Base-by-base conservation (phyloP, 371 early-diverging fungal species). In the Mortierella polycephala region DNA sequence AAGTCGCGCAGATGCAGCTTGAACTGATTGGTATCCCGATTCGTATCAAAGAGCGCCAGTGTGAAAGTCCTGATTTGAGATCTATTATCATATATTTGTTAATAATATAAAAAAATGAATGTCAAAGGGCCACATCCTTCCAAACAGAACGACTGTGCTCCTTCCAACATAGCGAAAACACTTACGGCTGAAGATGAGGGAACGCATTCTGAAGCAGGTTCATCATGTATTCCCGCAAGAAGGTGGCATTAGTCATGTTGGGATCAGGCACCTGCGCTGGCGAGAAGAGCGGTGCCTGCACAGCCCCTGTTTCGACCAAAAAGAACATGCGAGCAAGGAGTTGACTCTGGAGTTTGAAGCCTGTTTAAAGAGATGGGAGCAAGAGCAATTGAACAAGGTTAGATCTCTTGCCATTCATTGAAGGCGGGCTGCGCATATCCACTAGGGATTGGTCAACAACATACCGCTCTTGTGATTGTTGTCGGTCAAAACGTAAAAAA, bases 401-500 rank as follows among this genome's bases (percentile, higher is more conserved):
- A 46, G 11, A 46, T 7, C 47, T 23, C 41, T 10, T 8, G 23
- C 10, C 23, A 40, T 53, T 60, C 47, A 40, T 6, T 5, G 42
- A 39, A 30, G 30, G 30, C 30, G 30, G 30, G 30, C 4, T 30
- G 30, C 30, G 4, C 30, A 30, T 30, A 30, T 30, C 30, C 30
- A 30, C 30, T 30, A 30, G 30, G 30, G 2, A 30, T 30, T 30
- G 30, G 4, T 30, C 30, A 7, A 16, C 44, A 40, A 64, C 85
- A 67, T 86, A 92, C 98, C 98, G 81, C 95, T 93, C 89, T 98
- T 98, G 87, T 99, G 99, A 77, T 96, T 96, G 58, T 93, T 89
- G 86, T 96, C 98, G 4, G 98, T 97, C 57, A 99, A 86, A 5
- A 99, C 98, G 71, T 91, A 98, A 82, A 99, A 96, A 41, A 98